A percentile compares a stretch with the other conserved stretches of the same genome.
phyloP scores from a whole-genome alignment of 2,329 filamentous ascomycete genomes.

The Camillea tinctor region DNA sequence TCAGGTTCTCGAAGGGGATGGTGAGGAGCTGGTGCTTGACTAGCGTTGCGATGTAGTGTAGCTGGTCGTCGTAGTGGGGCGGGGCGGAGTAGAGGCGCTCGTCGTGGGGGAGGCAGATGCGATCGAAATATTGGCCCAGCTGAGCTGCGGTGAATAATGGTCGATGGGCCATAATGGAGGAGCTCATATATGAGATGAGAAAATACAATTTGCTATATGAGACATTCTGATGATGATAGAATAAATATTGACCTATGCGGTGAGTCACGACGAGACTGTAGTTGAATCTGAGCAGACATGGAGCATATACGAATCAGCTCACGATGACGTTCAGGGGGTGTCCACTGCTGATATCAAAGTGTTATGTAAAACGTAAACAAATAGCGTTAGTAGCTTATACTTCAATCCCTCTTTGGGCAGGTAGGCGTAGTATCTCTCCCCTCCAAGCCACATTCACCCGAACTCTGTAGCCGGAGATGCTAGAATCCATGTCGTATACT shows the following conservation, averaged over 20 bases:
- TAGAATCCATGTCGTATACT: too few species aligned
- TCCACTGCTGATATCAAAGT: neutral
- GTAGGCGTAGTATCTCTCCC: neutral
- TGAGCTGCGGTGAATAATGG: slow-evolving; percentile 16
- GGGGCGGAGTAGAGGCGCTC: slow-evolving; percentile 8
- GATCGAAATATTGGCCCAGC: slow-evolving; percentile 20
- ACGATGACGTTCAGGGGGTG: too few species aligned
- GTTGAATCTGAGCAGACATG: too few species aligned
- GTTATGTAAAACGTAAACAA: neutral
- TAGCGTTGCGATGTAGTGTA: slow-evolving; percentile 14
- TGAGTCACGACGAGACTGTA: too few species aligned
- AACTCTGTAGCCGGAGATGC: neutral
- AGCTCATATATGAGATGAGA: neutral
- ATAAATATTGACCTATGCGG: too few species aligned
- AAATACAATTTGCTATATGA: too few species aligned
- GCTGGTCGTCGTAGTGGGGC: slow-evolving; percentile 1
- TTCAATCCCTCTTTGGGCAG: neutral
- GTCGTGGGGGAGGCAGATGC: slow-evolving; percentile 17
- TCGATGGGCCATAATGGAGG: slow-evolving; percentile 19
- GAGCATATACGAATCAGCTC: too few species aligned
- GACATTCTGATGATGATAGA: too few species aligned
- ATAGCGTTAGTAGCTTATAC: neutral
- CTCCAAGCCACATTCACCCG: neutral
- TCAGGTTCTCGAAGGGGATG: slow-evolving; percentile 48
- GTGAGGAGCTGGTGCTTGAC: slow-evolving; percentile 38